These are phyloP conservation scores for Trypanosoma vivax DNA, from an alignment of 208 protist genomes.

Conservation along the genomic window DNA sequence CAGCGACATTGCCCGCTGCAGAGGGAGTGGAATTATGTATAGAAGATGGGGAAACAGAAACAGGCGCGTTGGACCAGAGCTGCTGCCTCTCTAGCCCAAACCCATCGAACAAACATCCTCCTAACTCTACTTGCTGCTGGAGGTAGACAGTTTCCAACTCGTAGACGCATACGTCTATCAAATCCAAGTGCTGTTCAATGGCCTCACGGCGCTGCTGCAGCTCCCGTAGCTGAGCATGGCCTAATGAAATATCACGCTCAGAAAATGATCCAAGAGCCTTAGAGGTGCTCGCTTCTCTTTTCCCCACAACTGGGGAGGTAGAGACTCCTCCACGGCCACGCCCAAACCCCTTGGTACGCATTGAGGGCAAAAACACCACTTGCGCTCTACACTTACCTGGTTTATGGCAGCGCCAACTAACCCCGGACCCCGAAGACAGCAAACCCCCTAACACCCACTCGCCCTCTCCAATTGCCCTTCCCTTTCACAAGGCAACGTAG, in stretches of 20 bases:
- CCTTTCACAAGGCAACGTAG: too few relatives aligned
- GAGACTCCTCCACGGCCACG: neutral
- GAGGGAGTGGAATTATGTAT: neutral
- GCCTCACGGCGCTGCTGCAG: constrained; percentile 37
- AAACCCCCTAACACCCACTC: too few relatives aligned
- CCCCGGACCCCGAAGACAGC: too few relatives aligned
- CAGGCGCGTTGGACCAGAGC: constrained; percentile 2
- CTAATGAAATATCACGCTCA: neutral
- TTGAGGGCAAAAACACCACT: neutral
- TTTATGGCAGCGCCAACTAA: too few relatives aligned
- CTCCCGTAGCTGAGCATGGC: constrained; percentile 20
- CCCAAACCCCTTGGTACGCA: too few relatives aligned
- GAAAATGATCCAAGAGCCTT: neutral
- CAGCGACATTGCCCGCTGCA: neutral
- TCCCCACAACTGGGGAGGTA: neutral
- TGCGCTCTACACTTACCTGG: too few relatives aligned
- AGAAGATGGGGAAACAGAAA: neutral
- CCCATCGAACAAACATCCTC: constrained; percentile 73
- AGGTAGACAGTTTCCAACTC: constrained; percentile 59
- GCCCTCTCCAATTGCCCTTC: too few relatives aligned
- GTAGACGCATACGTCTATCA: constrained; percentile 54
- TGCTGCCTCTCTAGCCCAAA: constrained; percentile 62
- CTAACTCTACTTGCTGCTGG: constrained; percentile 48
- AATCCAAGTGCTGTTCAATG: constrained; percentile 32
- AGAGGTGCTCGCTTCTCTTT: neutral